Percentiles rank a stretch among this genome's conserved stretches.
Conservation (phyloP, 1,284 basidiomycete genomes). For the Spongispora temasekensis region DNA sequence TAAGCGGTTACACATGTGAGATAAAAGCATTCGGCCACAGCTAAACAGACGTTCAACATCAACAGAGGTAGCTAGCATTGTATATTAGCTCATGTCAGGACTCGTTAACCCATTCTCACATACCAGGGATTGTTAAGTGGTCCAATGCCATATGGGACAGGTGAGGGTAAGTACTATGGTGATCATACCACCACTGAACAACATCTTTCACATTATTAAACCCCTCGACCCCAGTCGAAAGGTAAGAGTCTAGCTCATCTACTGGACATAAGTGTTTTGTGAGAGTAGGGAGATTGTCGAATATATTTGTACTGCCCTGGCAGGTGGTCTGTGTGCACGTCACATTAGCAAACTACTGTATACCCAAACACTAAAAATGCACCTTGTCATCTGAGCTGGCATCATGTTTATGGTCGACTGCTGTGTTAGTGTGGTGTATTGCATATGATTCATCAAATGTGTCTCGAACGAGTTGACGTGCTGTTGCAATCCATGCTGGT, state of each 20-base stretch:
- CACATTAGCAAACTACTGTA: too few relatives aligned
- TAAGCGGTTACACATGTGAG: neutral
- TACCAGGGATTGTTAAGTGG: too few relatives aligned
- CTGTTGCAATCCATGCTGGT: too few relatives aligned
- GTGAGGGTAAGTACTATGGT: neutral
- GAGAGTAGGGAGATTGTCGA: neutral
- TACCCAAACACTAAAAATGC: too few relatives aligned
- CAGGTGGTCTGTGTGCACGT: neutral
- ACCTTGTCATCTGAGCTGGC: too few relatives aligned
- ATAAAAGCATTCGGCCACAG: too few relatives aligned
- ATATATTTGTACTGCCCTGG: neutral
- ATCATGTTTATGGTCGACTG: too few relatives aligned
- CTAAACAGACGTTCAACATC: too few relatives aligned
- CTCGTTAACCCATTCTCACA: neutral
- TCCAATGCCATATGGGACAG: neutral
- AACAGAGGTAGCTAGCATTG: too few relatives aligned
- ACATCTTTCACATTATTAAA: too few relatives aligned
- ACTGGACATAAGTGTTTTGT: neutral
- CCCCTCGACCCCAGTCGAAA: too few relatives aligned
- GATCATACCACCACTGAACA: neutral
- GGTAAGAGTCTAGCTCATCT: neutral
- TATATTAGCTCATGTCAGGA: neutral
- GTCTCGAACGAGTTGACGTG: neutral
- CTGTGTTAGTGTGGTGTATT: neutral
- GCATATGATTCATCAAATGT: neutral